Evolutionary conservation across 2,329 filamentous ascomycete genomes (phyloP).

Genomic region (Blastomyces gilchristii): DNA sequence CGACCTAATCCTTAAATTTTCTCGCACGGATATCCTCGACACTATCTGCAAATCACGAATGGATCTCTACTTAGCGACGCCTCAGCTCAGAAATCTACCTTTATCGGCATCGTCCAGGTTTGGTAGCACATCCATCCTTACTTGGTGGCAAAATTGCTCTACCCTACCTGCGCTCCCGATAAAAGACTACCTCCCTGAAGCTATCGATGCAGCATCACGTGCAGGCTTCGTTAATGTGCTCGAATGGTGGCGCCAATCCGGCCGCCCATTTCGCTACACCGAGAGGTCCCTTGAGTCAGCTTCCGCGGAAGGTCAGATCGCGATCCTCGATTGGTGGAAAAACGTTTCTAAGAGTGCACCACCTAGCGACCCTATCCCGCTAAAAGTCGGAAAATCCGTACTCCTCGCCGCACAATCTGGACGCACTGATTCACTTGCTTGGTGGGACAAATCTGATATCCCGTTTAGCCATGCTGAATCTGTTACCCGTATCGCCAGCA

Average conservation of each 20-base stretch:
- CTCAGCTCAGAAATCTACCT: conserved; percentile 68
- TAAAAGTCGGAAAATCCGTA: conserved; percentile 77
- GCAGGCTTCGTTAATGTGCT: conserved; percentile 76
- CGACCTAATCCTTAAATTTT: conserved; percentile 39
- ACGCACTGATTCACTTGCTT: conserved; percentile 64
- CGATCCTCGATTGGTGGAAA: conserved; percentile 90
- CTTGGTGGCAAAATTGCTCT: conserved; percentile 80
- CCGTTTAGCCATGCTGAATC: conserved; percentile 69
- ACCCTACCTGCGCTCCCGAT: conserved; percentile 73
- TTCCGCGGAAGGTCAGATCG: conserved; percentile 70
- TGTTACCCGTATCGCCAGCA: conserved; percentile 73
- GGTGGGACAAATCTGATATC: conserved; percentile 79
- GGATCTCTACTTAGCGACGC: conserved; percentile 77
- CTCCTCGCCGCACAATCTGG: conserved; percentile 76
- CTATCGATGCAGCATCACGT: conserved; percentile 76
- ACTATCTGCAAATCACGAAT: conserved; percentile 58
- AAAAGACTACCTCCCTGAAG: conserved; percentile 76
- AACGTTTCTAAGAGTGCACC: conserved; percentile 53
- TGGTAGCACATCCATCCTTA: conserved; percentile 70
- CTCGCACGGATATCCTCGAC: conserved; percentile 64
- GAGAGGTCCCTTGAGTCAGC: conserved; percentile 82
- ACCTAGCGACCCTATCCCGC: conserved; percentile 40
- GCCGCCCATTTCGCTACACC: conserved; percentile 71
- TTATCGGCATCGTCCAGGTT: conserved; percentile 84
- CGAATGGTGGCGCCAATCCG: conserved; percentile 83